Conservation (phyloP, 345 rosid genomes). For the Linum tenue region DNA sequence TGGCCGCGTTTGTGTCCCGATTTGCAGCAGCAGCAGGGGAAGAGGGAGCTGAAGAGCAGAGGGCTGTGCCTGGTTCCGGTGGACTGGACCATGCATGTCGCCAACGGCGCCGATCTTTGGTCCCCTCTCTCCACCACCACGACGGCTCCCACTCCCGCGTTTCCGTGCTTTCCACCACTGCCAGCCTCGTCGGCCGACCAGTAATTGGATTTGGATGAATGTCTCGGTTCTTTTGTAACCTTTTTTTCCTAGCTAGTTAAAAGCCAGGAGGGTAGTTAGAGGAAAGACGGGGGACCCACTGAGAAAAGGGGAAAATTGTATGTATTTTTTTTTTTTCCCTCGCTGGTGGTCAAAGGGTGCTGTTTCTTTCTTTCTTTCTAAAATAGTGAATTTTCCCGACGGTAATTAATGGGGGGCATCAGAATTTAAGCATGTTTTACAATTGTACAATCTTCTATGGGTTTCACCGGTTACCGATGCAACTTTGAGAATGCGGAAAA, state of each 20-base stretch:
- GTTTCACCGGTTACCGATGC: conserved; percentile 11
- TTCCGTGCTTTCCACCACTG: not conserved
- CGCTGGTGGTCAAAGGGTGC: not conserved
- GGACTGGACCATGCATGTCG: conserved; percentile 54
- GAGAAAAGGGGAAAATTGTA: too few relatives aligned
- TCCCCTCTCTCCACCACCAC: conserved; percentile 30
- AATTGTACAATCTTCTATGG: conserved; percentile 10
- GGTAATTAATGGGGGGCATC: not conserved
- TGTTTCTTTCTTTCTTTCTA: not conserved
- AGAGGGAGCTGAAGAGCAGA: conserved; percentile 51
- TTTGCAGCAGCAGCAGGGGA: conserved; percentile 22
- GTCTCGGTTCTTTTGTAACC: not conserved
- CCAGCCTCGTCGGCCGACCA: not conserved
- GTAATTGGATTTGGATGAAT: not conserved
- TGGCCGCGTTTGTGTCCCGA: too few relatives aligned
- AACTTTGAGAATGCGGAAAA: too few relatives aligned
- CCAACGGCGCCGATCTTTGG: conserved; percentile 89
- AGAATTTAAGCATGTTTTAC: conserved; percentile 13
- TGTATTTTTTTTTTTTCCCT: too few relatives aligned
- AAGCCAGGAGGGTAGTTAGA: not conserved
- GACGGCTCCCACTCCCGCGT: not conserved
- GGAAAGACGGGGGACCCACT: not conserved
- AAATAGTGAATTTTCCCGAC: not conserved
- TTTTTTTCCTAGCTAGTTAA: not conserved
- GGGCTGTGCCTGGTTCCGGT: conserved; percentile 79